Evolutionary conservation across 2,329 filamentous ascomycete species (phyloP).

Genomic region (Fusarium domesticum): DNA sequence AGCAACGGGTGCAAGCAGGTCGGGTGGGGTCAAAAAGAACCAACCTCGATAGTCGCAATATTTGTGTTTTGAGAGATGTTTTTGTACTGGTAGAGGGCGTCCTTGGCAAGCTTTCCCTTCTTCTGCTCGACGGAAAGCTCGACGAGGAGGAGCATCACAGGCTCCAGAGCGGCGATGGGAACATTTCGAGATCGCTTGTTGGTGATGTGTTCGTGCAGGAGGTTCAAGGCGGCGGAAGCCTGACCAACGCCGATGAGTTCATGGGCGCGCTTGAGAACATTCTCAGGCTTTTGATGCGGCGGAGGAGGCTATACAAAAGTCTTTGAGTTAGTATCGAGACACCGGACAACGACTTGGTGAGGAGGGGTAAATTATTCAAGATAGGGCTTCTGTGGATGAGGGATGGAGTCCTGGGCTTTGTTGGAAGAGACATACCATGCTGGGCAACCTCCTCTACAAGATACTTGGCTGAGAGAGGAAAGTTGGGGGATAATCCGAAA

Average conservation of each 20-base stretch:
- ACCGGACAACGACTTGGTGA: slow-evolving; percentile 16
- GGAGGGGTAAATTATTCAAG: slow-evolving; percentile 28
- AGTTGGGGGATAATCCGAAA: slow-evolving; percentile 36
- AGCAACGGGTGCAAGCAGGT: slow-evolving; percentile 1
- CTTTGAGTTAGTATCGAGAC: slow-evolving; percentile 29
- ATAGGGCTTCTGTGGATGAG: slow-evolving; percentile 12
- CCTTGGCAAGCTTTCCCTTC: slow-evolving; percentile 98
- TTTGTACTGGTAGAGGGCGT: slow-evolving; percentile 99
- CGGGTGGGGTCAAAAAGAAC: slow-evolving; percentile 16
- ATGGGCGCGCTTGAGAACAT: slow-evolving; percentile 96
- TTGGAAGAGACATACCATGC: slow-evolving; percentile 40
- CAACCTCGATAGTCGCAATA: slow-evolving; percentile 91
- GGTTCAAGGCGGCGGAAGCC: slow-evolving; percentile 83
- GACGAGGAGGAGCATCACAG: slow-evolving; percentile 96
- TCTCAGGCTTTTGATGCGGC: slow-evolving; percentile 96
- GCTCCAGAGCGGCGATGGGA: slow-evolving; percentile 92
- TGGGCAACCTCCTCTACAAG: slow-evolving; percentile 51
- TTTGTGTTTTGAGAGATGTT: slow-evolving; percentile 99
- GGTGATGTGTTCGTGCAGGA: slow-evolving; percentile 98
- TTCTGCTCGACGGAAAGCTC: slow-evolving; percentile 95
- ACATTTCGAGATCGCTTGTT: slow-evolving; percentile 97
- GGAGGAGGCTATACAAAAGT: slow-evolving; percentile 70
- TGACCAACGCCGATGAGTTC: slow-evolving; percentile 98
- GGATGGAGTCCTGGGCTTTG: slow-evolving; percentile 1
- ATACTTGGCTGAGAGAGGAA: slow-evolving; percentile 38